Evolutionary conservation across 176 grass and related monocot species (phyloP).

Genomic region (Themeda triandra): DNA sequence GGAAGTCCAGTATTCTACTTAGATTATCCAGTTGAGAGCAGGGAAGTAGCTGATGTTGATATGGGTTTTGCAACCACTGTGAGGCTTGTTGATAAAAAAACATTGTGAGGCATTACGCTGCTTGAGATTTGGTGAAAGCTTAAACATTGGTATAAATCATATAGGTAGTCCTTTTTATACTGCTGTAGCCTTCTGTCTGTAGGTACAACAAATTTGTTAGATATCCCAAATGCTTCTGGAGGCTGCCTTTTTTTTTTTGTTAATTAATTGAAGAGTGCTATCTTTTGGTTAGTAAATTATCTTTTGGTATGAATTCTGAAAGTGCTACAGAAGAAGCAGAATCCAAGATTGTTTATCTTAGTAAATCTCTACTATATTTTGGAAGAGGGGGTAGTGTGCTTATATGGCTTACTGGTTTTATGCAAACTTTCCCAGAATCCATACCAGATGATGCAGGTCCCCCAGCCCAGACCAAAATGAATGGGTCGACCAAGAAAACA

Average conservation of each 20-base stretch:
- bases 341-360: not conserved
- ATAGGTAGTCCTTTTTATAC: not conserved
- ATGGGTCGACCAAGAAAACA: slow-evolving; percentile 38
- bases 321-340: not conserved
- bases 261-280: not conserved
- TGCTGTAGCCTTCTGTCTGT: not conserved
- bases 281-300: not conserved
- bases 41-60: not conserved
- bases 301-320: not conserved
- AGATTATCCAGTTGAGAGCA: not conserved
- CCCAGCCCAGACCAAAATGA: slow-evolving; percentile 1
- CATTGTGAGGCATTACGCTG: not conserved
- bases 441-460: slow-evolving; percentile 9
- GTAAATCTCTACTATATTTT: not conserved
- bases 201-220: not conserved
- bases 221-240: not conserved
- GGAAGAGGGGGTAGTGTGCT: not conserved
- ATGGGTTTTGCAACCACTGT: not conserved
- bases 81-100: not conserved
- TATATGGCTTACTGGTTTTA: slow-evolving; percentile 7
- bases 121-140: not conserved
- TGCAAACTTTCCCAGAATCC: slow-evolving; percentile 25
- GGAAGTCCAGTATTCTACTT: not conserved
- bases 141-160: not conserved
- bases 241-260: slow-evolving; percentile 3